Evolutionary conservation across 352 stramenopile species (phyloP), one percentile per base, ranked within the genome.

Genomic region (Pythium phragmiticola): DNA sequence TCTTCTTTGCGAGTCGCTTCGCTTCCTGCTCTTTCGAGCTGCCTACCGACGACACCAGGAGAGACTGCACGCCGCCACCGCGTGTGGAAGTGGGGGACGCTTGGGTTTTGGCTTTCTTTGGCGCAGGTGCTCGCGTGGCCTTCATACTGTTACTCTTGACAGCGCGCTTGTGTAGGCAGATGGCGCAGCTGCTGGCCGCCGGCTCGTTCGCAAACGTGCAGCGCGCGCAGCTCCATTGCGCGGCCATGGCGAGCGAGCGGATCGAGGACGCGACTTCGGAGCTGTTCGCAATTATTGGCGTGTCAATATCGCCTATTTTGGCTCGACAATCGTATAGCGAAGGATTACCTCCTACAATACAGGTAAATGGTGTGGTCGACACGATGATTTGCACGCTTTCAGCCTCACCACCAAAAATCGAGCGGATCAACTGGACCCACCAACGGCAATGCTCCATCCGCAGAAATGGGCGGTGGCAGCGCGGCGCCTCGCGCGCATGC

Each of bases 201-300:
- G 48, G 41, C 7, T 66, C 72, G 55, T 95, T 95, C 73, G 89
- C 75, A 66, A 84, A 92, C 52, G 86, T 93, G 66, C 86, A 95
- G 46, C 73, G 75, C 45, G 69, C 59, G 65, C 86, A 95, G 66
- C 64, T 82, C 86, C 86, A 95, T 36, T 7, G 54, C 26, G 42
- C 42, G 26, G 63, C 36, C 56, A 60, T 57, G 36, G 55, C 14
- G 7, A 5, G 21, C 21, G 21, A 21, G 21, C 21, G 21, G 21
- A 21, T 33, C n/a, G 11, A 9, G 11, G 39, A 2, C 6, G 30
- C 14, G 30, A 36, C 7, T 60, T 61, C 17, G 52, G n/a, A 54
- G 28, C 34, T 47, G 49, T 58, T 65, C 58, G 33, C 28, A 21
- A 9, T 34, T 28, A 45, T 23, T 9, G 13, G 17, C 14, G 34